Conservation (phyloP, 129 eudicot genomes). For the Artemisia argyi region DNA sequence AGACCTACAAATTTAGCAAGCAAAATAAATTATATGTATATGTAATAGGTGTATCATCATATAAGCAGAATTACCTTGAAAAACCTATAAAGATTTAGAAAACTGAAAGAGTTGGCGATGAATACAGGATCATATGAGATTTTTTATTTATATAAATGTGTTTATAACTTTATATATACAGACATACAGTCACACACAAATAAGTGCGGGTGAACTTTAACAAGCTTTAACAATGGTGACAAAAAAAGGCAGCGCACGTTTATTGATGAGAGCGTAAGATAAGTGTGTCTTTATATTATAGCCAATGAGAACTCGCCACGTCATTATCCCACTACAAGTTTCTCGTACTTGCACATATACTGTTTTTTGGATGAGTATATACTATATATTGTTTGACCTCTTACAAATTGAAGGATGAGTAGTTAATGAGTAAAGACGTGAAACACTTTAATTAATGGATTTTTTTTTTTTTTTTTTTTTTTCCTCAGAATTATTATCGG, state of each 20-base stretch:
- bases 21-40: too few relatives aligned
- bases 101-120: too few relatives aligned
- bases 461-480: too few relatives aligned
- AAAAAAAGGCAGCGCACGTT: constrained; percentile 8
- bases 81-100: not conserved
- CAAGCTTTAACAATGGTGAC: not conserved
- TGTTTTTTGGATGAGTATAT: too few relatives aligned
- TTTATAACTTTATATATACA: not conserved
- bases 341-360: not conserved
- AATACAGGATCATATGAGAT: not conserved
- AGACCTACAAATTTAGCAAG: too few relatives aligned
- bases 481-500: too few relatives aligned
- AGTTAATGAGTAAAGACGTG: too few relatives aligned
- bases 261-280: not conserved
- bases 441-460: too few relatives aligned
- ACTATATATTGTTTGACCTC: too few relatives aligned
- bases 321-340: not conserved
- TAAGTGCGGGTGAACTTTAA: not conserved
- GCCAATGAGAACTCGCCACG: not conserved
- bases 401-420: too few relatives aligned
- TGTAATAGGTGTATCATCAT: not conserved
- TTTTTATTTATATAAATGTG: not conserved
- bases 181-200: not conserved
- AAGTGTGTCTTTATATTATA: not conserved
- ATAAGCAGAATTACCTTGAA: not conserved